Evolutionary conservation across 2,329 filamentous ascomycete species (phyloP).

Genomic region (Arthrobotrys sphaeroides): DNA sequence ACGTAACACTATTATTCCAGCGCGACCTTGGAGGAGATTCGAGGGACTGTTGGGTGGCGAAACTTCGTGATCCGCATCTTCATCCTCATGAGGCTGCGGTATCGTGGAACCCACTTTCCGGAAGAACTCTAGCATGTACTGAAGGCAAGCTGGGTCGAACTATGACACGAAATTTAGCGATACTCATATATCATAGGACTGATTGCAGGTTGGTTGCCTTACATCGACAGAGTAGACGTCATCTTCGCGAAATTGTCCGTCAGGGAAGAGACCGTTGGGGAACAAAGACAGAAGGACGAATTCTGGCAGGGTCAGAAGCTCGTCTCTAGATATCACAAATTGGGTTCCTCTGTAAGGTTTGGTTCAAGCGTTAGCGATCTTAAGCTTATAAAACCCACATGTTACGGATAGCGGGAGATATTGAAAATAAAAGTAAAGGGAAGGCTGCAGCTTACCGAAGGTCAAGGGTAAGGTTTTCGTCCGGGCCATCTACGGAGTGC

Average conservation of each 20-base stretch:
- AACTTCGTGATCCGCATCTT: constrained; percentile 71
- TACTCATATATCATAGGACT: constrained; percentile 25
- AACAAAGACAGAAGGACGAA: constrained; percentile 98
- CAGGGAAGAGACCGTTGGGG: constrained; percentile 95
- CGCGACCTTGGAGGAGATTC: constrained; percentile 82
- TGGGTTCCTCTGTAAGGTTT: constrained; percentile 86
- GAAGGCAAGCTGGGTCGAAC: constrained; percentile 95
- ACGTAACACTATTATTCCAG: constrained; percentile 94
- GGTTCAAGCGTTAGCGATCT: too few relatives aligned
- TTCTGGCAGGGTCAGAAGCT: constrained; percentile 92
- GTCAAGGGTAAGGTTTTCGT: constrained; percentile 95
- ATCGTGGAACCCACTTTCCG: constrained; percentile 96
- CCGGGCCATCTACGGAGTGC: constrained; percentile 73
- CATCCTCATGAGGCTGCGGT: constrained; percentile 70
- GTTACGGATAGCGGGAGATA: constrained; percentile 59
- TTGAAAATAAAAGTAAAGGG: constrained; percentile 35
- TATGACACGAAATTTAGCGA: constrained; percentile 63
- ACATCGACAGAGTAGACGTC: constrained; percentile 98
- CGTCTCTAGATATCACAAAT: constrained; percentile 93
- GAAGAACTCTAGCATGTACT: constrained; percentile 99
- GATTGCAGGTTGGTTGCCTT: constrained; percentile 64
- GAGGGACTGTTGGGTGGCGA: constrained; percentile 55
- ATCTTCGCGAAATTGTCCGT: constrained; percentile 91
- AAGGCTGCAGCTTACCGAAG: constrained; percentile 73
- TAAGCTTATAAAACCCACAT: too few relatives aligned